Conservation (phyloP, 108 stramenopile species). For the Aurantiochytrium sp. region DNA sequence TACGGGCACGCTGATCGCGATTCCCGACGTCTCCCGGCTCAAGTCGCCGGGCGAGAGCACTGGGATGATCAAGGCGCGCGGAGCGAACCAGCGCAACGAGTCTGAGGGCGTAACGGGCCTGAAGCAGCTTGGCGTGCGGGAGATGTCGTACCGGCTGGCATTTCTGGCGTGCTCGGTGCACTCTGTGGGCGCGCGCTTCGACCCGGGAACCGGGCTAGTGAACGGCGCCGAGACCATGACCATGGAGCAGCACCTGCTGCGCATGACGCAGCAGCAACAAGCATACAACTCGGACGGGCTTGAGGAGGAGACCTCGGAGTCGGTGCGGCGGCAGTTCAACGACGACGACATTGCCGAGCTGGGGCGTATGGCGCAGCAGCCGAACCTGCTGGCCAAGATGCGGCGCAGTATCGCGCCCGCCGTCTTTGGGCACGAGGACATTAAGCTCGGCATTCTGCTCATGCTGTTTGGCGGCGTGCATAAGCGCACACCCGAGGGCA, state of each 20-base stretch:
- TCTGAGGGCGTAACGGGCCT: slow-evolving; percentile 77
- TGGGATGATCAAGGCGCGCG: background rate
- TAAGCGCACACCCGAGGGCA: slow-evolving; percentile 90
- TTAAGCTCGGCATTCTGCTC: slow-evolving; percentile 90
- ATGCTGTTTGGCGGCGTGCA: slow-evolving; percentile 94
- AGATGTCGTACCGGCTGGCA: slow-evolving; percentile 88
- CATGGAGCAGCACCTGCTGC: slow-evolving; percentile 38
- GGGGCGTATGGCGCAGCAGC: slow-evolving; percentile 57
- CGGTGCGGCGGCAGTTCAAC: slow-evolving; percentile 64
- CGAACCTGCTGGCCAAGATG: slow-evolving; percentile 18
- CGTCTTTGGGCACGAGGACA: slow-evolving; percentile 91
- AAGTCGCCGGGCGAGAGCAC: slow-evolving; percentile 27
- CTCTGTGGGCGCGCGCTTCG: slow-evolving; percentile 52
- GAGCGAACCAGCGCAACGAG: slow-evolving; percentile 11
- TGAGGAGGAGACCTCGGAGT: slow-evolving; percentile 32
- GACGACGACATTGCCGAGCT: slow-evolving; percentile 79
- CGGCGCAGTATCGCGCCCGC: slow-evolving; percentile 72
- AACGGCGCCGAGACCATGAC: slow-evolving; percentile 31
- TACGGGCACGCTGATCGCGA: slow-evolving; percentile 79
- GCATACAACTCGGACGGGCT: slow-evolving; percentile 51
- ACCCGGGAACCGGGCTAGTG: background rate
- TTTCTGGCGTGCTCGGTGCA: slow-evolving; percentile 84
- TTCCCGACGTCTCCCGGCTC: slow-evolving; percentile 85
- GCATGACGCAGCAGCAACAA: slow-evolving; percentile 10
- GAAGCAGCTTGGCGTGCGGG: slow-evolving; percentile 80